Conservation (phyloP, 2,329 filamentous ascomycete genomes). For the Pleurostoma richardsiae region DNA sequence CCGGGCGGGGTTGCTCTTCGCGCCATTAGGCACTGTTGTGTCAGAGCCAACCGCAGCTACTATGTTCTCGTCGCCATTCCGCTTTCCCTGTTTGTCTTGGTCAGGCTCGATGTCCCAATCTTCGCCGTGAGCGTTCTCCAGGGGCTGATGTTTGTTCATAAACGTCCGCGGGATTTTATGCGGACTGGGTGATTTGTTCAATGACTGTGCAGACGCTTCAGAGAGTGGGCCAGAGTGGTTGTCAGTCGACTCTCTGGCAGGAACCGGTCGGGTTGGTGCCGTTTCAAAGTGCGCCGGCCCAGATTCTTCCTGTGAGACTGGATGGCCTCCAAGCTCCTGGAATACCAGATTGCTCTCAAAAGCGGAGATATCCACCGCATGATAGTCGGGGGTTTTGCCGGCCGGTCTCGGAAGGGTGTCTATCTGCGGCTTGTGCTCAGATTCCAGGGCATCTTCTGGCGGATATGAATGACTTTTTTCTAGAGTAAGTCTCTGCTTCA, state of each 20-base stretch:
- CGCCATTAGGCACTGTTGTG: constrained; percentile 1
- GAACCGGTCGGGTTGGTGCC: constrained; percentile 22
- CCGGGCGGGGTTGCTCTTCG: constrained; percentile 5
- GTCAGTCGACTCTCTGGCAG: not conserved
- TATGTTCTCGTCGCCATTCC: not conserved
- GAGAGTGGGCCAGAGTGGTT: constrained; percentile 27
- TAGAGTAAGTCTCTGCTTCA: constrained; percentile 24
- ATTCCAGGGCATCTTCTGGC: constrained; percentile 11
- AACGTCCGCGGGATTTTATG: constrained; percentile 1
- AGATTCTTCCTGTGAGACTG: constrained; percentile 3
- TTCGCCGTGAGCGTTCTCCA: constrained; percentile 29
- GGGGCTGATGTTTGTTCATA: constrained; percentile 12
- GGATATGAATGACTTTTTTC: constrained; percentile 1
- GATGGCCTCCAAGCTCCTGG: not conserved
- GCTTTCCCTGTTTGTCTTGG: too few species aligned
- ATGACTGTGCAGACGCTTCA: constrained; percentile 31
- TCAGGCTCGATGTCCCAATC: constrained; percentile 29
- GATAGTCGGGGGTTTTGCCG: too few species aligned
- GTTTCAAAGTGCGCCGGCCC: constrained; percentile 16
- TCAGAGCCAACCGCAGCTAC: not conserved
- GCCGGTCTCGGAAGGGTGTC: not conserved
- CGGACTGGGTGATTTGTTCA: constrained; percentile 28
- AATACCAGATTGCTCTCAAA: constrained; percentile 6
- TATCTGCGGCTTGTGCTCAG: constrained; percentile 11
- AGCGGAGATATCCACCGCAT: constrained; percentile 6